These are phyloP conservation scores for Erysimum cheiri DNA, from an alignment of 441 rosid genomes.

Conservation along the genomic window DNA sequence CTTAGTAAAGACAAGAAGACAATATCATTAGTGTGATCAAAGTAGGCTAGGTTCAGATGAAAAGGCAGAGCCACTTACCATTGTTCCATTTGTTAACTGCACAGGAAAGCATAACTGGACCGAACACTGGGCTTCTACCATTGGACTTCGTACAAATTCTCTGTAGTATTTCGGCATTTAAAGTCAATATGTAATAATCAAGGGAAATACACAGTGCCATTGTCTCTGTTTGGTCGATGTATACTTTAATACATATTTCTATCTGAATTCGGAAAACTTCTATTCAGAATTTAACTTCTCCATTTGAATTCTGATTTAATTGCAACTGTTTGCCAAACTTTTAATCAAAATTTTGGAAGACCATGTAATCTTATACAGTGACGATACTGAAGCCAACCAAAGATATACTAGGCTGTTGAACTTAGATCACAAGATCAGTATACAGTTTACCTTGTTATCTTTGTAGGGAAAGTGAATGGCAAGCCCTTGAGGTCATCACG, in stretches of 20 bases:
- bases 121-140: constrained; percentile 96
- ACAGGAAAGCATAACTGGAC: constrained; percentile 97
- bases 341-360: background rate
- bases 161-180: constrained; percentile 52
- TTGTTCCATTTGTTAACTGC: constrained; percentile 83
- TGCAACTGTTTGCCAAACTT: background rate
- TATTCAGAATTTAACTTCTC: background rate
- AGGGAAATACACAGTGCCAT: constrained; percentile 12
- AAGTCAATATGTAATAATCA: constrained; percentile 30
- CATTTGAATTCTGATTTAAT: constrained; percentile 1
- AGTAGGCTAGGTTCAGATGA: constrained; percentile 20
- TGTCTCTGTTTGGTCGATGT: constrained; percentile 8
- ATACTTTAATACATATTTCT: background rate
- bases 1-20: constrained; percentile 3
- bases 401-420: background rate
- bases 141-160: constrained; percentile 85
- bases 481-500: constrained; percentile 90
- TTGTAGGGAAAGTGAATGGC: constrained; percentile 81
- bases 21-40: constrained; percentile 7
- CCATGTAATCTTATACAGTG: background rate
- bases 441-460: constrained; percentile 61
- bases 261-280: constrained; percentile 5
- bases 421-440: background rate
- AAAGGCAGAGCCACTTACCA: constrained; percentile 56
- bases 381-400: constrained; percentile 4